Base-by-base conservation (phyloP, 805 yeast genomes). In the Cyberlindnera saturnus region DNA sequence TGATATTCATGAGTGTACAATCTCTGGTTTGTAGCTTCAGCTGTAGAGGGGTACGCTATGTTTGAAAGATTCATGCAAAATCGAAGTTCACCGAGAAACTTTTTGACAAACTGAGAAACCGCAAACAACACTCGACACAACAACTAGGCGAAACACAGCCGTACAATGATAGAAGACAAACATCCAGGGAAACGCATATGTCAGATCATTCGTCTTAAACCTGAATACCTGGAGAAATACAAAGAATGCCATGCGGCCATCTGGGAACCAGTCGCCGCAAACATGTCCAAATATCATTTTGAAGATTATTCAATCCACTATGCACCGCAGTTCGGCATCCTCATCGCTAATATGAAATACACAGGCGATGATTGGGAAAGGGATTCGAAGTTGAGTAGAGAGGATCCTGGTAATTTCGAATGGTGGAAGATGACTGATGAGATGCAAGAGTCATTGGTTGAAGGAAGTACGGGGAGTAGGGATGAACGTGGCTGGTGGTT, bases 241-340 rank as follows among this genome's bases (percentile, higher is more conserved):
- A 63, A 62, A 33, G 51, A 57, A 40, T 48, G 59, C 35, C 73
- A 68, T 47, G 34, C 46, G 18, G 46, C 55, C 8, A 59, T 61
- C n/a, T 59, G 62, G 53, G 53, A 52, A 14, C 58, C 64, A 8
- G 71, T 68, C 4, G 51, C 62, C 18, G 60, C 49, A 28, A 62
- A 58, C 43, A 46, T 68, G 29, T 49, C 50, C 14, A 62, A 65
- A 36, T 64, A 64, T 45, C 66, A 66, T 43, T 64, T 68, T 40
- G 70, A 65, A 47, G 72, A 67, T 52, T 68, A 67, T 52, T 67
- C 71, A 1, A 66, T 68, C 43, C 62, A 63, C 45, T 67, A 65
- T 43, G 41, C 61, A 32, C 64, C 67, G 8, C 44, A 48, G 23
- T 57, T 60, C 40, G 51, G 49, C 19, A 39, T 68, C 15, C 47